A percentile compares a stretch with the other conserved stretches of the same genome.
These are phyloP conservation scores for Monosporascus sp. DNA, from an alignment of 2,329 filamentous ascomycete species.

Conservation along the genomic window DNA sequence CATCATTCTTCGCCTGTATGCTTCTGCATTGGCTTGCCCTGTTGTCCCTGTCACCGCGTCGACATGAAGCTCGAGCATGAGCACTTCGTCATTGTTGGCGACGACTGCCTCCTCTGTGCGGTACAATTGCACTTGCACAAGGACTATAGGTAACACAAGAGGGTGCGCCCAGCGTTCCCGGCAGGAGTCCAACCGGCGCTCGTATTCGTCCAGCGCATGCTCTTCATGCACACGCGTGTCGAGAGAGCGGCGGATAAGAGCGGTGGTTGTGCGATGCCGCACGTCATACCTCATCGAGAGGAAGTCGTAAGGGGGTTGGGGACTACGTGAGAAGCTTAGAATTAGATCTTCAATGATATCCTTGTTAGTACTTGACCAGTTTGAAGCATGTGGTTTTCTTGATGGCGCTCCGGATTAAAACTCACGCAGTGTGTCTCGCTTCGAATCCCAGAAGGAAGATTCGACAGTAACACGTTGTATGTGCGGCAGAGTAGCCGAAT, in stretches of 20 bases:
- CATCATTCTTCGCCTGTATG: slow-evolving; percentile 13
- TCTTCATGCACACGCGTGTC: slow-evolving; percentile 34
- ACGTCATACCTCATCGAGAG: slow-evolving; percentile 41
- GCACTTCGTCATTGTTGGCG: slow-evolving; percentile 37
- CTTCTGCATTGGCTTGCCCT: slow-evolving; percentile 18
- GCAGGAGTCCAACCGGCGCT: slow-evolving; percentile 38
- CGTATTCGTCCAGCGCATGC: slow-evolving; percentile 40
- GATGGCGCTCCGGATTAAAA: background rate
- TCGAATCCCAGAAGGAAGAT: slow-evolving; percentile 24
- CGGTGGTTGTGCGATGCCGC: slow-evolving; percentile 31
- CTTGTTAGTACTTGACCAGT: slow-evolving; percentile 6
- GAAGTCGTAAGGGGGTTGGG: slow-evolving; percentile 41
- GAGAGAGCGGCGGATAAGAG: slow-evolving; percentile 38
- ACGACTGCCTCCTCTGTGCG: slow-evolving; percentile 39
- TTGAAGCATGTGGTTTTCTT: too few relatives aligned
- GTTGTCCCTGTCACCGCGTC: slow-evolving; percentile 34
- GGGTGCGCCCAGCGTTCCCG: slow-evolving; percentile 40
- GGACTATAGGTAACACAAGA: slow-evolving; percentile 37
- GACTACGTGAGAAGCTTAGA: slow-evolving; percentile 38
- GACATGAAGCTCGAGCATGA: slow-evolving; percentile 35
- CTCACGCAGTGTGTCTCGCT: slow-evolving; percentile 23
- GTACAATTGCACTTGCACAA: slow-evolving; percentile 41
- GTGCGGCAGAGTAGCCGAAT: slow-evolving; percentile 21
- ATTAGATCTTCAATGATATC: slow-evolving; percentile 29
- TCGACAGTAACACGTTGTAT: slow-evolving; percentile 22